phyloP scores from a whole-genome alignment of 768 basidiomycete species.

The Lenzites betulinus region DNA sequence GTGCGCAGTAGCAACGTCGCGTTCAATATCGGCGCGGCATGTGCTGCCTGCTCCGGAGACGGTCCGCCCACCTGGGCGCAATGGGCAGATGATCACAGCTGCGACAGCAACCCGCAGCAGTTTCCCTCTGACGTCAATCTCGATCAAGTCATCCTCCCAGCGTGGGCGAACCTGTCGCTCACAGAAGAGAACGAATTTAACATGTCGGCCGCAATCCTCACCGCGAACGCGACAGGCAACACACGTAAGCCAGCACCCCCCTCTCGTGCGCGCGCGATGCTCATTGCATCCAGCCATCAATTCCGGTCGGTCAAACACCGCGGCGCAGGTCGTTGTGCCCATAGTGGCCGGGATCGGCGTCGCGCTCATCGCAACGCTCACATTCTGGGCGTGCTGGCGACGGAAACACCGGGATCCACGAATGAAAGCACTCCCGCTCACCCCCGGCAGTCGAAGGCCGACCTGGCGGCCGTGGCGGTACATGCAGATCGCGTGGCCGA shows the following conservation, averaged over 20 bases:
- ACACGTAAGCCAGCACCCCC: background rate
- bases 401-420: slow-evolving; percentile 1
- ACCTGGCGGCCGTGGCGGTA: slow-evolving; percentile 1
- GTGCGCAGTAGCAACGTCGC: slow-evolving; percentile 6
- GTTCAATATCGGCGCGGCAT: slow-evolving; percentile 16
- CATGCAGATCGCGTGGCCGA: background rate
- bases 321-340: slow-evolving; percentile 9
- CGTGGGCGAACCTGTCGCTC: slow-evolving; percentile 15
- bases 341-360: slow-evolving; percentile 8
- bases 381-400: slow-evolving; percentile 4
- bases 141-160: background rate
- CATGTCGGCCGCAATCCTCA: background rate
- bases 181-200: slow-evolving; percentile 5
- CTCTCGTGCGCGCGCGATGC: background rate
- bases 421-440: background rate
- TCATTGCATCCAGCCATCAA: background rate
- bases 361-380: background rate
- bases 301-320: background rate
- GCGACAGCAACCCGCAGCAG: background rate
- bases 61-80: background rate
- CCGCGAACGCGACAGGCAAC: background rate
- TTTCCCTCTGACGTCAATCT: slow-evolving; percentile 2
- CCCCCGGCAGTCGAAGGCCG: background rate
- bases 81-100: slow-evolving; percentile 6
- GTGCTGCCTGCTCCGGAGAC: slow-evolving; percentile 2